Conservation (phyloP, 2,329 filamentous ascomycete species). For the Chaetomium strumarium region DNA sequence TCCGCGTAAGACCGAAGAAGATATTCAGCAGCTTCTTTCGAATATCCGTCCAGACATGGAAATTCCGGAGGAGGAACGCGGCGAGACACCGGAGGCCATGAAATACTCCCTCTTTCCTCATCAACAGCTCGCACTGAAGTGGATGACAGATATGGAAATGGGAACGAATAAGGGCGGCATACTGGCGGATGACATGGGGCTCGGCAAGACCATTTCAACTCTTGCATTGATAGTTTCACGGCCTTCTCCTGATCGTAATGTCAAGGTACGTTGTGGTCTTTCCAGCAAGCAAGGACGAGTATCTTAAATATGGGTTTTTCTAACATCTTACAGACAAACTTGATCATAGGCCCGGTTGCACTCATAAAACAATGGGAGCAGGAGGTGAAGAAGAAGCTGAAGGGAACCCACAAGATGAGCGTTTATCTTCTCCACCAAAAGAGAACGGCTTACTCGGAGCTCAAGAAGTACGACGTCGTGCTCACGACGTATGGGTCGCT, state of each 20-base stretch:
- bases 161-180: conserved; percentile 73
- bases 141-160: conserved; percentile 70
- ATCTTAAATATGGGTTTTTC: neutral
- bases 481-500: conserved; percentile 74
- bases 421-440: conserved; percentile 64
- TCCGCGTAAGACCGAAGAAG: conserved; percentile 44
- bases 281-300: neutral
- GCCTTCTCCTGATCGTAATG: conserved; percentile 47
- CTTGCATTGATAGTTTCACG: conserved; percentile 69
- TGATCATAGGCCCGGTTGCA: conserved; percentile 76
- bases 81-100: conserved; percentile 64
- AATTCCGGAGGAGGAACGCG: conserved; percentile 53
- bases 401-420: conserved; percentile 50
- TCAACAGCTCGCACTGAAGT: conserved; percentile 70
- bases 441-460: conserved; percentile 53
- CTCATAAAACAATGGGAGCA: conserved; percentile 79
- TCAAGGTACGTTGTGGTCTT: conserved; percentile 33
- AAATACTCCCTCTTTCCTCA: conserved; percentile 69
- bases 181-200: conserved; percentile 74
- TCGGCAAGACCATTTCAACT: conserved; percentile 80
- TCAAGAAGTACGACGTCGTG: conserved; percentile 66
- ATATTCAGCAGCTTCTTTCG: conserved; percentile 62
- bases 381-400: conserved; percentile 68
- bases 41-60: conserved; percentile 71
- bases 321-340: conserved; percentile 49